Base-by-base conservation (phyloP, 495 filamentous ascomycete species). In the Chaetomium tenue region DNA sequence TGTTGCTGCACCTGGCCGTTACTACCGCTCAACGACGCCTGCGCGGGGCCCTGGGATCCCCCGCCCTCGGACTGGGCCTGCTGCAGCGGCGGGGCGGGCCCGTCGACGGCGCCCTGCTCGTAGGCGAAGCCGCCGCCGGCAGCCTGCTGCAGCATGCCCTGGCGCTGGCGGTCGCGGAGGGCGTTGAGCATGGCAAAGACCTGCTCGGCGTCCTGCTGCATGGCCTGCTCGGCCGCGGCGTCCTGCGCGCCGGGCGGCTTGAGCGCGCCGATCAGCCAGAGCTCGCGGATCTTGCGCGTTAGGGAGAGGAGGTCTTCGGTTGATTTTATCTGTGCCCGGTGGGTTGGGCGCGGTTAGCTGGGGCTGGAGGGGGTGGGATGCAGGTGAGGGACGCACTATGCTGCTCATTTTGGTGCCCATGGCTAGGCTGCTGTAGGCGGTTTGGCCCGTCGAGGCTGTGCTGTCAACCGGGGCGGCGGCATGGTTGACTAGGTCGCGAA, bases 261-360 rank as follows among this genome's bases (percentile, higher is more conserved):
- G 11, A 80, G 70, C 0, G 77, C 73, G 4, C 79, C 79, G 28
- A 74, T 64, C 37, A 80, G 72, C 79, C 79, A 81, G 2, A 81
- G 72, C 25, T 75, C 71, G 59, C 78, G 75, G 33, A 81, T 70
- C 61, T 75, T 72, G 51, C 78, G 74, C 40, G 70, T 81, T 2
- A 81, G 65, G 4, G 68, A 47, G 5, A 80, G 70, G 0, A 81
- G 72, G 51, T 77, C 75, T 12, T 76, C 72, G 2, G 67, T 66
- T 0, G 68, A 69, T 60, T 78, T 66, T 58, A 76, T 60, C 69
- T 79, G 9, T 50, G 2, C 2, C 13, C 8, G 53, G 23, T 3
- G 18, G 22, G 12, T 18, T 6, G 69, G 12, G 26, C 23, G 6
- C 1, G 42, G 58, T 65, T 51, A 61, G 52, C 39, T 7, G 40